Conservation (phyloP, 177 flowering plant genomes). For the Vitis hybrid region DNA sequence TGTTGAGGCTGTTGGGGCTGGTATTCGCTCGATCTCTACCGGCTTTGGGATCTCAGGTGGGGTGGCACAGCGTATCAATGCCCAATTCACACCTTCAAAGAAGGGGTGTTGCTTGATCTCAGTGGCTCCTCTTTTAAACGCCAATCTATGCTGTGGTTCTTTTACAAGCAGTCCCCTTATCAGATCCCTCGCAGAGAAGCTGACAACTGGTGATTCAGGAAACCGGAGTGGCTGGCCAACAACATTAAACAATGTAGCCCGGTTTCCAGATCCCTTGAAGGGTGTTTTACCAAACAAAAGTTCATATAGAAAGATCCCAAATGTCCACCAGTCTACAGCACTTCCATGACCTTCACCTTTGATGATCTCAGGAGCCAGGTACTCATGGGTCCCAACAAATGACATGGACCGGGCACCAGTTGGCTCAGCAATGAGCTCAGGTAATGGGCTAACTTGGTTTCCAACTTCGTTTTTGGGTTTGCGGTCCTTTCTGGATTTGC, state of each 20-base stretch:
- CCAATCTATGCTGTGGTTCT: conserved; percentile 89
- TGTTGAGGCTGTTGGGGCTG: conserved; percentile 39
- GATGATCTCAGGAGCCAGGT: conserved; percentile 92
- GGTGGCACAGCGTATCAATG: conserved; percentile 87
- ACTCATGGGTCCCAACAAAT: conserved; percentile 94
- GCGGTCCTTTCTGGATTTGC: conserved; percentile 76
- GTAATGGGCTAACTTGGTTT: conserved; percentile 78
- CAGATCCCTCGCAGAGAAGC: conserved; percentile 82
- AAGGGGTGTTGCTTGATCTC: conserved; percentile 98
- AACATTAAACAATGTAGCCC: conserved; percentile 88
- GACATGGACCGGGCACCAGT: conserved; percentile 94
- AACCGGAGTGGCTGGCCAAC: conserved; percentile 92
- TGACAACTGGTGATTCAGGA: conserved; percentile 84
- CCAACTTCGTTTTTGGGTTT: conserved; percentile 64
- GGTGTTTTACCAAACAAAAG: conserved; percentile 90
- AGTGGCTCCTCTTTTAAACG: conserved; percentile 86
- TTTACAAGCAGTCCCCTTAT: conserved; percentile 85
- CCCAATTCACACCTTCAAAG: conserved; percentile 96
- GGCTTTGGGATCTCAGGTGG: conserved; percentile 90
- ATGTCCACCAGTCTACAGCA: conserved; percentile 99
- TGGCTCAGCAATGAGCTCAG: conserved; percentile 93
- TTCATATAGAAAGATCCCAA: conserved; percentile 86
- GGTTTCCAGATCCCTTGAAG: conserved; percentile 88
- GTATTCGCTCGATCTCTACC: conserved; percentile 47
- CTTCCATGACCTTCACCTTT: conserved; percentile 98